Conservation (phyloP, 495 filamentous ascomycete species). For the Aspergillus panamensis region DNA sequence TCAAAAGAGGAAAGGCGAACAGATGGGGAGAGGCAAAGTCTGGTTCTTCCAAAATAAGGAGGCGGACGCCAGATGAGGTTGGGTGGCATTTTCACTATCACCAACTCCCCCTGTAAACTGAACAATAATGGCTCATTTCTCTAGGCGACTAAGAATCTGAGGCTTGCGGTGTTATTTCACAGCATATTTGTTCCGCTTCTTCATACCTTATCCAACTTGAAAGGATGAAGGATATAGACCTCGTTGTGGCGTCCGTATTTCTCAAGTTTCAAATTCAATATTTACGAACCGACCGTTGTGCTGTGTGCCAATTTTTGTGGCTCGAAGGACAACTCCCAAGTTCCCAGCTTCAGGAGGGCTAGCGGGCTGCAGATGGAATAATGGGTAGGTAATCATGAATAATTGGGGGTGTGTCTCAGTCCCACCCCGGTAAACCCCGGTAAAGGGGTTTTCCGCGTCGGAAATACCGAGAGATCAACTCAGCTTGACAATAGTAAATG, state of each 20-base stretch:
- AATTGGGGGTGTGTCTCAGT: background rate
- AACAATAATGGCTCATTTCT: no score
- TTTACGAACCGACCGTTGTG: background rate
- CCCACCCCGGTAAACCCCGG: background rate
- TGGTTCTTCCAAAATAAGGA: background rate
- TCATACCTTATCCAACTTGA: background rate
- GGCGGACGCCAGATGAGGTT: background rate
- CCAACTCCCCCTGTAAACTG: no score
- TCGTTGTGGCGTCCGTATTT: slow-evolving; percentile 4
- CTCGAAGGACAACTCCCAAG: no score
- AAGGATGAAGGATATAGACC: background rate
- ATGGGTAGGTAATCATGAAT: background rate
- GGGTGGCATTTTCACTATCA: no score
- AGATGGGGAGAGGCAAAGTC: slow-evolving; percentile 3
- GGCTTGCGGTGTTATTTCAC: no score
- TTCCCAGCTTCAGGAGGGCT: no score
- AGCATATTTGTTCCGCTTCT: no score
- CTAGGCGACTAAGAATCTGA: no score
- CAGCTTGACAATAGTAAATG: background rate
- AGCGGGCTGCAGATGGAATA: background rate
- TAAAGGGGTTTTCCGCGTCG: slow-evolving; percentile 1
- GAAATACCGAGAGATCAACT: slow-evolving; percentile 16
- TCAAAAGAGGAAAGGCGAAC: slow-evolving; percentile 12
- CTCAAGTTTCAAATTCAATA: slow-evolving; percentile 3
- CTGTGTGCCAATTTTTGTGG: background rate